Conservation (phyloP, 371 early-diverging fungal genomes). For the Amoeboaphelidium protococcarum region DNA sequence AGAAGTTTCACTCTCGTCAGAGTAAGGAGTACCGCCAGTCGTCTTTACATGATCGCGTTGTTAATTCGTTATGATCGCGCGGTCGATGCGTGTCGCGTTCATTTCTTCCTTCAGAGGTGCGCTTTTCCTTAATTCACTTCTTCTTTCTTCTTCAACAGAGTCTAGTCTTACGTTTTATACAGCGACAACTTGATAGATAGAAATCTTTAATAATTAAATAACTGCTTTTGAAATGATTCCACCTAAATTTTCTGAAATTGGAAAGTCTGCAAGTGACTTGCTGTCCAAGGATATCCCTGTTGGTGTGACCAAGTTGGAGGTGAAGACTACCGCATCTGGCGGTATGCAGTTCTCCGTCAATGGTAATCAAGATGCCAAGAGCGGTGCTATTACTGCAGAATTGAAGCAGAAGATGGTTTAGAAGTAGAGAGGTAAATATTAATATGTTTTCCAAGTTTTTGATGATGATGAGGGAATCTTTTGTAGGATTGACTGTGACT, state of each 20-base stretch:
- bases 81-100: too few relatives aligned
- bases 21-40: too few relatives aligned
- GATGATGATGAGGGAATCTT: neutral
- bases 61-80: too few relatives aligned
- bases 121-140: too few relatives aligned
- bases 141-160: too few relatives aligned
- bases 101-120: too few relatives aligned
- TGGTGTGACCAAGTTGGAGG: conserved; percentile 79
- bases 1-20: too few relatives aligned
- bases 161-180: too few relatives aligned
- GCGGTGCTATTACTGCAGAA: conserved; percentile 75
- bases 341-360: conserved; percentile 85
- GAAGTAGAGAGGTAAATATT: conserved; percentile 41
- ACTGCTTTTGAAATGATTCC: too few relatives aligned
- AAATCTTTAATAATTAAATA: too few relatives aligned
- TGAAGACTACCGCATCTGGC: conserved; percentile 75
- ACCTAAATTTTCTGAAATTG: conserved; percentile 51
- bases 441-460: neutral
- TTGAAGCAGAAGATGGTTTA: conserved; percentile 85
- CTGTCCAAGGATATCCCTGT: conserved; percentile 59
- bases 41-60: too few relatives aligned
- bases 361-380: conserved; percentile 76
- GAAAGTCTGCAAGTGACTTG: conserved; percentile 81
- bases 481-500: conserved; percentile 49
- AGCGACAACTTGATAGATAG: too few relatives aligned